Base-by-base conservation (phyloP, 2,329 filamentous ascomycete species). In the Arthrocladium fulminans region DNA sequence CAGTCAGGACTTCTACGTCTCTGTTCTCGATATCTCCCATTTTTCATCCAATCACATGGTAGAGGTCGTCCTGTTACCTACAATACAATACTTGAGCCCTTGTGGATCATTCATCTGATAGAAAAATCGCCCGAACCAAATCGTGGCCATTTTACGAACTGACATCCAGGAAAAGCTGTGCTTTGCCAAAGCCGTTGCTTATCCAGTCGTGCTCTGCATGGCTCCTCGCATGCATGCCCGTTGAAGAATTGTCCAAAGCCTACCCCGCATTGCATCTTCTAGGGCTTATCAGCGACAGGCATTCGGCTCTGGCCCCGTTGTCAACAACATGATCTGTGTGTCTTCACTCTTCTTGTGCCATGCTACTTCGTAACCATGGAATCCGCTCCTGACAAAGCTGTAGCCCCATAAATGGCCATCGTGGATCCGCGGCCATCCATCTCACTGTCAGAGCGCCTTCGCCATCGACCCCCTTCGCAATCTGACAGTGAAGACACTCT, bases 201-300 rank as follows among this genome's bases (percentile, higher is more conserved):
- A 15, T 35, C 6, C 32, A 8, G 6, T 15, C 32, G 32, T 15
- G 32, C 32, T 40, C 37, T 40, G 37, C 22, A 40, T 40, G 15
- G 37, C 37, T 40, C 37, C 15, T 27, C 41, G 13, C 17, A 15
- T 20, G 41, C 41, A 32, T 44, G 24, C 41, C 23, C 29, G 27
- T 15, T 44, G 19, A 44, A 20, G 41, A 20, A n/a, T 44, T 30
- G 25, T 19, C 19, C 25, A 19, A 44, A 7, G 19, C 15, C 25
- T 20, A 44, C 41, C 41, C 41, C 41, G 41, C 41, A 44, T 44
- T 20, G 12, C 25, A 44, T 10, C 25, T 27, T 9, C 32, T 8
- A 7, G 37, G 41, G 25, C 41, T 44, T 44, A 44, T 44, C 41
- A 44, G 19, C 23, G 19, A 19, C 22, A 20, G 37, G 22, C 17